Evolutionary conservation across 768 basidiomycete genomes (phyloP), one percentile per base, ranked within the genome.

Genomic region (Calocera viscosa): DNA sequence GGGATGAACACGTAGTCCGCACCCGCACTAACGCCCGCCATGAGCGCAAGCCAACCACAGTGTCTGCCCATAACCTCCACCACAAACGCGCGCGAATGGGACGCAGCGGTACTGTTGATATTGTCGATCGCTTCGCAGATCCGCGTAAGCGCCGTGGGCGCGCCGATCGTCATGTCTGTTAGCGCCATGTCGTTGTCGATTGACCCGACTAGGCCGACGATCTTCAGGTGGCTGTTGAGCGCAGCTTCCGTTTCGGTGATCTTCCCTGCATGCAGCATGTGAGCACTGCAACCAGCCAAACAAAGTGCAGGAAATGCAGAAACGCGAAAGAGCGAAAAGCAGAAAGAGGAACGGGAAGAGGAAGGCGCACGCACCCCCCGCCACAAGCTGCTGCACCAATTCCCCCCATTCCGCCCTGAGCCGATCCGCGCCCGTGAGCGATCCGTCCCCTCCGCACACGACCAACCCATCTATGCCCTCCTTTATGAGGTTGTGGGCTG

Each of bases 161-260:
- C 95, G 63, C 95, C 96, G 73, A 98, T 98, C 7, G 96, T 99
- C 73, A 96, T 77, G 76, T 98, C 94, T 22, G 96, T 98, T 84
- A 95, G 82, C 17, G 90, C 89, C 94, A 99, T 97, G 75, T 98
- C 96, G 73, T 99, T 99, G 78, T 99, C 96, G 74, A 99, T 98
- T 2, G 93, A 95, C 38, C 96, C 96, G 68, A 98, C 96, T 43
- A 99, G 85, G n/a, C 96, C 96, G 69, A 95, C 95, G 71, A 99
- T 96, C 76, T 85, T 90, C 70, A 99, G 87, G 72, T 97, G 90
- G 26, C 85, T 80, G 72, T 94, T 88, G 16, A 79, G 78, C n/a
- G 81, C 74, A 35, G 82, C 81, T 72, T 96, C 89, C 38, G 84
- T 85, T 30, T 84, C 80, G 1, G 86, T 85, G 74, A 99, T 96